Conservation (phyloP, 768 basidiomycete species). For the Phlebiopsis gigantea region DNA sequence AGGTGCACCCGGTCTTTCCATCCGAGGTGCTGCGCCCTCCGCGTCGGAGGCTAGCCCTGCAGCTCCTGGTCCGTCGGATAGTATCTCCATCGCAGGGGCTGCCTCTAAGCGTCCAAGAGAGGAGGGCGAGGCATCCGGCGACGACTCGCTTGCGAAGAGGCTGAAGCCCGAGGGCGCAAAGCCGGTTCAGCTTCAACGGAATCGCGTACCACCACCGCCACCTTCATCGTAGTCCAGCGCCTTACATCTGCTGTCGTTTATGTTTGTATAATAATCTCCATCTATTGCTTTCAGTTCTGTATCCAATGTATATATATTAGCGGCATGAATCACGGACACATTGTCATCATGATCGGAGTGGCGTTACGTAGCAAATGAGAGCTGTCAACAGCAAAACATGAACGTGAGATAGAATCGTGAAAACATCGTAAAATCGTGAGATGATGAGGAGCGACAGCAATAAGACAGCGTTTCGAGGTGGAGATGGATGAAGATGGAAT, state of each 20-base stretch:
- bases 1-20: conserved; percentile 13
- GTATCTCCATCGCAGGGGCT: conserved; percentile 59
- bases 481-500: neutral
- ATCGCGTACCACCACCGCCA: conserved; percentile 20
- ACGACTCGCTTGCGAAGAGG: conserved; percentile 63
- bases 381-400: neutral
- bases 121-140: conserved; percentile 36
- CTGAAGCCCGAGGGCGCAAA: conserved; percentile 41
- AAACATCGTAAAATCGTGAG: neutral
- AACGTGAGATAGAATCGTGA: neutral
- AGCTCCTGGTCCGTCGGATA: conserved; percentile 29
- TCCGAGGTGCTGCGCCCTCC: conserved; percentile 26
- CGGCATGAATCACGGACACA: neutral
- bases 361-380: neutral
- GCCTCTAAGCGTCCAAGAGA: conserved; percentile 63
- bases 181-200: conserved; percentile 24
- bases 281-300: conserved; percentile 4
- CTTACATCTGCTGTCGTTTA: neutral
- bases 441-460: conserved; percentile 3
- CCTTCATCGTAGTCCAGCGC: conserved; percentile 3
- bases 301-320: conserved; percentile 2
- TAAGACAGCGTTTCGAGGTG: conserved; percentile 5
- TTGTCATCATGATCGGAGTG: neutral
- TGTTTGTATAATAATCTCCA: neutral
- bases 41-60: conserved; percentile 23